A percentile compares a stretch with the other conserved stretches of the same genome.
phyloP scores from a whole-genome alignment of 2,329 filamentous ascomycete genomes.

The Paramyrothecium sp. region DNA sequence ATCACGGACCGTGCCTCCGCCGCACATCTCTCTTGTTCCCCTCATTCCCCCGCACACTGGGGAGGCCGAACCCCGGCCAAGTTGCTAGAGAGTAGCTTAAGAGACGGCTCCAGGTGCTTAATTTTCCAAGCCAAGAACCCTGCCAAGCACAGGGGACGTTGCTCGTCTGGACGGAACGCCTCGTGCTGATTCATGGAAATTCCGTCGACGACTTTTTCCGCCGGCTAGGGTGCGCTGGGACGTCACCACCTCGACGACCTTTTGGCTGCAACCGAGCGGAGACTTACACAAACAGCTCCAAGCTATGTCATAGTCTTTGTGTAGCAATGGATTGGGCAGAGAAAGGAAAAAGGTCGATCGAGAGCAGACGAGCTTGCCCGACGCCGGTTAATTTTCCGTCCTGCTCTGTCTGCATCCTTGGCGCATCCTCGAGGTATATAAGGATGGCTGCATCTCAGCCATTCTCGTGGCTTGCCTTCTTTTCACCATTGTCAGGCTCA shows the following conservation, averaged over 20 bases:
- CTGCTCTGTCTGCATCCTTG: neutral
- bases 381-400: neutral
- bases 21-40: neutral
- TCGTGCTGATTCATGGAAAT: neutral
- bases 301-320: neutral
- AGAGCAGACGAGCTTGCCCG: neutral
- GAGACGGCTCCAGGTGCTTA: neutral
- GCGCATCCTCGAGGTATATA: neutral
- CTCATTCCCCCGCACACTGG: neutral
- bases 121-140: neutral
- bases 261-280: no score
- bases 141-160: neutral
- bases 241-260: no score
- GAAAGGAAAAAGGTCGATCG: neutral
- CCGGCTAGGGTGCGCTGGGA: neutral
- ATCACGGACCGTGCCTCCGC: neutral
- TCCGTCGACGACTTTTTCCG: neutral
- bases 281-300: no score
- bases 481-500: neutral
- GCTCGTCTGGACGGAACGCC: neutral
- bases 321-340: neutral
- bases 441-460: neutral
- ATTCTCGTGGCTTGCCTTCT: neutral
- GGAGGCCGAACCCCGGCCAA: neutral
- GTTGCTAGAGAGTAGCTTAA: neutral